phyloP scores from a whole-genome alignment of 2,329 filamentous ascomycete genomes.

The Botrytis hyacinthi region DNA sequence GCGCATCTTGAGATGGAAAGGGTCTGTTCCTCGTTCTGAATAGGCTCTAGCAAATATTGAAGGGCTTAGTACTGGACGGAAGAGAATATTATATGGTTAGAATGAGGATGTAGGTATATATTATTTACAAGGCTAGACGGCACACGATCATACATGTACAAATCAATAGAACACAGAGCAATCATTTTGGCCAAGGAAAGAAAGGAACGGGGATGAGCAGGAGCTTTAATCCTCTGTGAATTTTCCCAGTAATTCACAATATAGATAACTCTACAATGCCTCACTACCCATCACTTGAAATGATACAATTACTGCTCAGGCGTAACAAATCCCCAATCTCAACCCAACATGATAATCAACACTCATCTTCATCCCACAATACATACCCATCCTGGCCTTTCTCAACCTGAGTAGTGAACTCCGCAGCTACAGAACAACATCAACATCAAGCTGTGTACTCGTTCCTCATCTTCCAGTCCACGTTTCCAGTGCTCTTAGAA shows the following conservation, averaged over 20 bases:
- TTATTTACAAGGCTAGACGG: too few species aligned
- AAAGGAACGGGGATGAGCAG: neutral
- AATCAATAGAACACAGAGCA: too few species aligned
- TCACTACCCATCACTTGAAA: too few species aligned
- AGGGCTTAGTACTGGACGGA: too few species aligned
- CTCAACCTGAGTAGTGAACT: neutral
- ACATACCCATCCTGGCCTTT: rapidly evolving
- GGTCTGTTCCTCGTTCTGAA: too few species aligned
- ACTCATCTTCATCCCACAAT: neutral
- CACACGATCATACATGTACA: too few species aligned
- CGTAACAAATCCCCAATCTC: neutral
- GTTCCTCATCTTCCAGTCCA: neutral
- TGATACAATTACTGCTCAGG: neutral
- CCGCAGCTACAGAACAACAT: neutral
- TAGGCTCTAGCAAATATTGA: neutral
- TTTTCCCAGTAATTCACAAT: neutral
- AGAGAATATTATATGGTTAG: too few species aligned
- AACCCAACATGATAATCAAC: neutral
- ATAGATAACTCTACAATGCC: neutral
- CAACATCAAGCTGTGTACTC: neutral
- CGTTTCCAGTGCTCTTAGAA: neutral
- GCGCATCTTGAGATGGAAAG: too few species aligned
- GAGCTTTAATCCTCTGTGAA: neutral
- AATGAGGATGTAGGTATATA: too few species aligned
- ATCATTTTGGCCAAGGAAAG: too few species aligned